Evolutionary conservation across 805 yeast species (phyloP), one percentile per base, ranked within the genome.

Genomic region (Ogataea sp.): DNA sequence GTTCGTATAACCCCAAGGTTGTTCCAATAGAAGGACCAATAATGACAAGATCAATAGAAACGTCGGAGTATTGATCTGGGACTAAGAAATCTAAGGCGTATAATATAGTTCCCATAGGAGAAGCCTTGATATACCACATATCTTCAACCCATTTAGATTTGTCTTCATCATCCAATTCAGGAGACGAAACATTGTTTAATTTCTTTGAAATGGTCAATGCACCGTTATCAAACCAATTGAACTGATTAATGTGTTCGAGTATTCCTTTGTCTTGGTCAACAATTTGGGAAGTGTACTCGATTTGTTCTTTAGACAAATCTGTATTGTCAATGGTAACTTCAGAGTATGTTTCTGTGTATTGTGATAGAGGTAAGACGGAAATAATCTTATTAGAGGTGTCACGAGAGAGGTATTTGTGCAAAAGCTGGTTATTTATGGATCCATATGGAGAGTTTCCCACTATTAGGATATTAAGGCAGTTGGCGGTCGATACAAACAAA

Each of bases 11-110:
- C 15, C 72, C 68, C 36, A 58, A 43, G 49, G 68, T 69, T 38
- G 59, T 50, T 41, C 71, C 71, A 49, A 65, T 70, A 44, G 68
- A 64, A 34, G 74, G 73, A 39, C 75, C 73, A 37, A 66, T 49
- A 28, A 71, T 62, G 28, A 70, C 63, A 46, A 70, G 53, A 54
- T 71, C 77, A 39, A 67, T 50, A 24, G 68, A 54, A 25, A 45
- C 20, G 48, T 67, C 56, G 33, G 55, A 50, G 46, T 64, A 67
- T 50, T 51, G 51, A 32, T 45, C 49, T 30, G 75, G 75, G 23
- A 67, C 47, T 32, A 71, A 59, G 49, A 66, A 63, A 37, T 65
- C 65, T 34, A 70, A 51, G 7, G 61, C 71, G 45, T 70, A 67
- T 13, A 70, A 58, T 31, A 65, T 62, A 36, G 65, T 52, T 11